Evolutionary conservation across 306 rosid species (phyloP).

Genomic region (Boehmeria nivea): DNA sequence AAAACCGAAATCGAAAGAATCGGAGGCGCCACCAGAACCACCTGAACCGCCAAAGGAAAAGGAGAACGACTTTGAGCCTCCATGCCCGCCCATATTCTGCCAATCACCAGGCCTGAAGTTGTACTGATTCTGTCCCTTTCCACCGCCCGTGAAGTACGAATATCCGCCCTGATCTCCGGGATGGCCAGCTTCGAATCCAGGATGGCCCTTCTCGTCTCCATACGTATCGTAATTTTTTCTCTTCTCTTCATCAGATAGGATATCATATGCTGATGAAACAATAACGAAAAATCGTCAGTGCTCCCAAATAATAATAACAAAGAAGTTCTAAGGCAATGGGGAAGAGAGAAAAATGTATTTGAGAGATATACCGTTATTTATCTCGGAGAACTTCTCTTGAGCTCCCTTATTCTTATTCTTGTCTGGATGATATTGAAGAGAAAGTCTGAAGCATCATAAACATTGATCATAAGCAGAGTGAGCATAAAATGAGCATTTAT

Average conservation of each 20-base stretch:
- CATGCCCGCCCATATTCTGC: constrained; percentile 68
- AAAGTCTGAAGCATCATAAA: constrained; percentile 46
- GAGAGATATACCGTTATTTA: constrained; percentile 62
- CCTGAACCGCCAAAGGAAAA: constrained; percentile 72
- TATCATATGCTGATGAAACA: constrained; percentile 68
- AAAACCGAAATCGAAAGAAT: constrained; percentile 57
- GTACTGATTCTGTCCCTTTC: constrained; percentile 47
- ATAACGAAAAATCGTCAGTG: constrained; percentile 8
- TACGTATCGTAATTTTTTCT: constrained; percentile 76
- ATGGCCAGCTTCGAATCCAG: constrained; percentile 67
- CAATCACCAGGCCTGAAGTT: constrained; percentile 55
- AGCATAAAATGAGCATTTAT: too few species aligned
- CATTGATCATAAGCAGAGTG: background rate
- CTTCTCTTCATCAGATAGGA: constrained; percentile 87
- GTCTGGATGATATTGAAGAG: constrained; percentile 95
- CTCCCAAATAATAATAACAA: background rate
- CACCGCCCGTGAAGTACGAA: constrained; percentile 61
- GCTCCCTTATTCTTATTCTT: constrained; percentile 85
- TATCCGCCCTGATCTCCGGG: constrained; percentile 58
- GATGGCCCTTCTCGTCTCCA: constrained; percentile 74
- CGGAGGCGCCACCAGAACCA: constrained; percentile 48
- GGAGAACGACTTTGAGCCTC: constrained; percentile 70
- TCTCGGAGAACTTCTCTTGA: constrained; percentile 85
- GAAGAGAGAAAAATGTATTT: too few species aligned
- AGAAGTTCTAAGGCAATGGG: too few species aligned